Base-by-base conservation (phyloP, 768 basidiomycete species). In the Auriscalpium vulgare region DNA sequence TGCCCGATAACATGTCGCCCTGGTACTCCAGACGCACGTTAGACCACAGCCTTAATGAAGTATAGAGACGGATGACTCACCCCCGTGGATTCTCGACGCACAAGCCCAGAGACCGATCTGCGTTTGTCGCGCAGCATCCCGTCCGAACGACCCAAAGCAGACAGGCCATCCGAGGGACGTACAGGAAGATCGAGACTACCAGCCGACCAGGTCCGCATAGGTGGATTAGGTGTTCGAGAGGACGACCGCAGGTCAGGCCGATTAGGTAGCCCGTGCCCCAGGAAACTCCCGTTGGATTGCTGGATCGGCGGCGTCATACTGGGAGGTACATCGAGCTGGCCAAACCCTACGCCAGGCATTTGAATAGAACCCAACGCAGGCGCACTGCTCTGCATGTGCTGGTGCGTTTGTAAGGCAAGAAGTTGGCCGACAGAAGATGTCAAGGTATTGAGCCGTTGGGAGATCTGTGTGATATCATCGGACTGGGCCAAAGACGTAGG, bases 371-470 rank as follows among this genome's bases (percentile, higher is more conserved):
- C 29, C 71, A 55, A 40, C 61, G 59, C 35, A 8, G 58, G 46
- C 16, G 55, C 53, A 46, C 50, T 47, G 51, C 45, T 44, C 37
- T 63, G 64, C 40, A 56, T 56, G 17, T 85, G 80, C 51, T 78
- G 77, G 61, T 90, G 88, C 1, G 88, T 90, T 67, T 90, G 88
- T 45, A 91, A 68, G 2, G 87, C 86, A 9, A 93, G 79, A 23
- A 94, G 77, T 67, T 91, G 90, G 21, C 90, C 87, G 51, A 94
- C 91, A 8, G 91, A 91, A 2, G 87, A 83, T 16, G 89, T 88
- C 63, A 94, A 72, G 10, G 84, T 85, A 66, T 83, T 87, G 54
- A 94, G 74, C 43, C 88, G 82, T 63, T 88, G 87, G 10, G 87
- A 86, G 45, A 91, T 88, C 51, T 84, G 79, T 10, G 79, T 74